Evolutionary conservation across 768 basidiomycete genomes (phyloP).

Genomic region (Austroboletus eburneus): DNA sequence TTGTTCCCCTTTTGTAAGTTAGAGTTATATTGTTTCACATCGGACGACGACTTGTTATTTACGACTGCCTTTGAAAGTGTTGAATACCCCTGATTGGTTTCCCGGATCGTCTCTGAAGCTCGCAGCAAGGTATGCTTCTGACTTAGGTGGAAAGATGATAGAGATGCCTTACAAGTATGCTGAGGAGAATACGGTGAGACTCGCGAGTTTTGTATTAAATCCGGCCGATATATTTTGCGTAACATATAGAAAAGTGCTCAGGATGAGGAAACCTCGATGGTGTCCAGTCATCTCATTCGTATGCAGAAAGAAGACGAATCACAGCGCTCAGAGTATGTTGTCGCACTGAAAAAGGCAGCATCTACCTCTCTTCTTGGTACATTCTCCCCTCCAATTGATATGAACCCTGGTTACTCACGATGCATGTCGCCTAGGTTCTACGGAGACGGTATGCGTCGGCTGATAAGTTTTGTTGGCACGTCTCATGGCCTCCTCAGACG

Average conservation of each 20-base stretch:
- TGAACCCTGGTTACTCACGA: neutral
- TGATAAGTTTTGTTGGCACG: neutral
- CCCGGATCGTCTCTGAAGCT: conserved; percentile 9
- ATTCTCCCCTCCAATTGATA: neutral
- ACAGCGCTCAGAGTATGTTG: neutral
- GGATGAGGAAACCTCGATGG: neutral
- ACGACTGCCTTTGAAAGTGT: conserved; percentile 9
- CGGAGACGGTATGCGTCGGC: neutral
- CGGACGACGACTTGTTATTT: conserved; percentile 1
- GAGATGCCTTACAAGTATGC: conserved; percentile 8
- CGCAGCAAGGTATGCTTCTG: neutral
- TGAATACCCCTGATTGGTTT: conserved; percentile 21
- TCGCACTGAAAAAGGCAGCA: conserved; percentile 2
- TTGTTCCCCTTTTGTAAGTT: conserved; percentile 9
- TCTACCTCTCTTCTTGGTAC: conserved; percentile 3
- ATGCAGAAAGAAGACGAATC: neutral
- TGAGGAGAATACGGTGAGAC: neutral
- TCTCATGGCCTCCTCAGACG: neutral
- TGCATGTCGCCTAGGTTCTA: neutral
- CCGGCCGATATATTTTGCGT: neutral
- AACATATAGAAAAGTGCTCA: neutral
- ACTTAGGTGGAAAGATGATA: neutral
- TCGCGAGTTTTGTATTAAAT: neutral
- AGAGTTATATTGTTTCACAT: neutral
- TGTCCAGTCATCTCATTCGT: conserved; percentile 1